Base-by-base conservation (phyloP, 371 early-diverging fungal genomes). In the Homolaphlyctis polyrhiza region DNA sequence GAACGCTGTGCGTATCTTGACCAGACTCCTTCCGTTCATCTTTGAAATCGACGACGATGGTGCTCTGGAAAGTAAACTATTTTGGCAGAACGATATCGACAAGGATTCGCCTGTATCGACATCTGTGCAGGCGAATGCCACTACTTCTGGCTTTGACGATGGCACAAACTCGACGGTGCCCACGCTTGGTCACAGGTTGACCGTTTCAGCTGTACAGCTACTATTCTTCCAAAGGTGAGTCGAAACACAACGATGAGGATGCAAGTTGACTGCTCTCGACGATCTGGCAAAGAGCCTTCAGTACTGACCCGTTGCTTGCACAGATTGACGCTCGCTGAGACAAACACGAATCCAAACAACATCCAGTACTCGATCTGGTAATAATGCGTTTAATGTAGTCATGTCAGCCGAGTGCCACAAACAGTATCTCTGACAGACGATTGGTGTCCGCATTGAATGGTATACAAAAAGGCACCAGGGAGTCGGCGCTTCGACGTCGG, bases 1-100 rank as follows among this genome's bases (percentile, higher is more conserved):
- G 27, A 93, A 94, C 71, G 90, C 91, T 64, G 76, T 87, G 27
- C 87, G 95, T 27, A 73, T 94, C 23, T 69, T 94, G 62, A 91
- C 93, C 0, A 84, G 95, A 8, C 48, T 93, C 25, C 72, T 94
- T 35, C 93, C 93, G 13, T 91, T 87, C 72, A 73, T 90, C 5
- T 94, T 86, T 72, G 94, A 94, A 75, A 70, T 73, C 18, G 72
- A 80, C 1, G 84, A 83, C 23, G 51, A 35, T 35, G 55, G 27
- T 13, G 55, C 35, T 27, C 35, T 75, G 45, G 93, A 91, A 63
- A 85, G 85, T 2, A 70, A 69, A 23, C 74, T 89, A 48, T 88
- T 93, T 67, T 91, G 93, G 93, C 74, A 79, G 30, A 55, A 55
- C 28, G 55, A 4, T 13, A 55, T 55, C 55, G 18, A 27, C n/a